A percentile compares a stretch with the other conserved stretches of the same genome.
Conservation (phyloP, 164 flowering plant genomes). For the Brasenia schreberi region DNA sequence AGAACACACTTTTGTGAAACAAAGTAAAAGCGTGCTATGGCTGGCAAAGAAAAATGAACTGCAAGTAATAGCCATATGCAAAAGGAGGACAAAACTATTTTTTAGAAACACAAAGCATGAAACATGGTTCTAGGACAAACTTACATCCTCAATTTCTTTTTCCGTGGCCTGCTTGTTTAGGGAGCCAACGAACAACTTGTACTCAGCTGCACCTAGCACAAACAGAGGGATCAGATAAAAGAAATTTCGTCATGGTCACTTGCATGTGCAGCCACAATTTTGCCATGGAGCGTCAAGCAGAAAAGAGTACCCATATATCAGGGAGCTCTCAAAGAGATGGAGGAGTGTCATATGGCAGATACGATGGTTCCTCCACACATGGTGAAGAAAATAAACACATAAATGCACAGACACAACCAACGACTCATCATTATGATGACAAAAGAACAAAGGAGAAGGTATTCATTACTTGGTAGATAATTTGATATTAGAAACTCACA, state of each 20-base stretch:
- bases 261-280: neutral
- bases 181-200: conserved; percentile 92
- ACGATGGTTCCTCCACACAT: neutral
- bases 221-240: conserved; percentile 3
- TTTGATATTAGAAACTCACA: no score
- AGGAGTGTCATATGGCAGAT: neutral
- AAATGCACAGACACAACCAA: no score
- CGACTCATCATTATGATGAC: no score
- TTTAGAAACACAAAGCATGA: neutral
- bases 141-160: conserved; percentile 85
- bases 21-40: no score
- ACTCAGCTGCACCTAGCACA: conserved; percentile 67
- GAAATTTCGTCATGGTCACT: neutral
- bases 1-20: no score
- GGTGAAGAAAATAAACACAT: no score
- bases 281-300: neutral
- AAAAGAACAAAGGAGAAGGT: no score
- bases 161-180: conserved; percentile 81
- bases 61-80: no score
- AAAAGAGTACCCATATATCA: neutral
- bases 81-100: neutral
- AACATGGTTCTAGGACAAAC: conserved; percentile 2
- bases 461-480: no score
- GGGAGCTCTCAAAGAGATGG: neutral
- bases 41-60: no score